Evolutionary conservation across 805 yeast genomes (phyloP).

Genomic region (Candida ipomoeae): DNA sequence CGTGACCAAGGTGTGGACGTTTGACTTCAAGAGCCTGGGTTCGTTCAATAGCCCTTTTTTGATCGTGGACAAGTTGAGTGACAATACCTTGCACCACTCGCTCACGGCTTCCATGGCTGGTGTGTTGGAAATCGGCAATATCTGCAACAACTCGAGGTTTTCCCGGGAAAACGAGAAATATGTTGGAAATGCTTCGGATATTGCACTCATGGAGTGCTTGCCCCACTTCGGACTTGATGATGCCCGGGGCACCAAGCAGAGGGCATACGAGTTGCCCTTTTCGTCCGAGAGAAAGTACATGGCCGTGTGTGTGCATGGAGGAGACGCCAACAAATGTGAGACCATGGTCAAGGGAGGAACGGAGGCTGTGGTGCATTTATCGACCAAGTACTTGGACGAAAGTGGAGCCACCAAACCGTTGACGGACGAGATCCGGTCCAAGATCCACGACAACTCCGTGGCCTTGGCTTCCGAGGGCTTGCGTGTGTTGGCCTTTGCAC

Average conservation of each 20-base stretch:
- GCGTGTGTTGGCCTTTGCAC: constrained; percentile 80
- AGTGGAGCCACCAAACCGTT: constrained; percentile 59
- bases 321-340: constrained; percentile 51
- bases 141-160: constrained; percentile 72
- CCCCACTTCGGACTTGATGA: constrained; percentile 71
- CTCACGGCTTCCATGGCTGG: constrained; percentile 52
- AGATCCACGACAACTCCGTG: constrained; percentile 56
- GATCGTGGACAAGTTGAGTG: constrained; percentile 46
- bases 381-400: constrained; percentile 54
- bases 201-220: constrained; percentile 78
- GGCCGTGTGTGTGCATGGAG: constrained; percentile 72
- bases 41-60: constrained; percentile 37
- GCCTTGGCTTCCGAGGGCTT: constrained; percentile 77
- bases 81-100: constrained; percentile 37
- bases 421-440: constrained; percentile 43
- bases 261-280: constrained; percentile 77
- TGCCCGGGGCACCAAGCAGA: constrained; percentile 52
- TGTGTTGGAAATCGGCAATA: constrained; percentile 60
- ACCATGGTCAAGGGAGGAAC: constrained; percentile 87
- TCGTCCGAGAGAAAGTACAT: constrained; percentile 80
- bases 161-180: constrained; percentile 65
- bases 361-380: constrained; percentile 63
- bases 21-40: constrained; percentile 47
- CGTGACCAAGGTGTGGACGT: constrained; percentile 76
- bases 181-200: constrained; percentile 93